These are phyloP conservation scores for Nelumbo lutea DNA, from an alignment of 164 flowering plant species.

Conservation along the genomic window DNA sequence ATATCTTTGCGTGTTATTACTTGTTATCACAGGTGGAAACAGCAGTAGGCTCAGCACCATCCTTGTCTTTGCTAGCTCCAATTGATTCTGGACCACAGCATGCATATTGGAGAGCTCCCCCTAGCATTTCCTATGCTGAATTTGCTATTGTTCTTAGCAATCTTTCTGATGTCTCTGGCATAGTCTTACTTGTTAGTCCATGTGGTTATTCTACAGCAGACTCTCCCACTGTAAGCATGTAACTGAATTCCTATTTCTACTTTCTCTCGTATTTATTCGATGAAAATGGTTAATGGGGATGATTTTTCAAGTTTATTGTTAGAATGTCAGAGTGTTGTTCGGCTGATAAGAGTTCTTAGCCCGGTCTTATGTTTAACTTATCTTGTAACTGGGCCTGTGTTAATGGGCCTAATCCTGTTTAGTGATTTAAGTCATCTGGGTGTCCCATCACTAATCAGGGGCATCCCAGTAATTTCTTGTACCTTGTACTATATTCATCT, in stretches of 20 bases:
- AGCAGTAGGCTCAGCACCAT: conserved; percentile 75
- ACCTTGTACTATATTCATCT: too few relatives aligned
- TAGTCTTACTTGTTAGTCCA: conserved; percentile 78
- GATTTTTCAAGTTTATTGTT: not conserved
- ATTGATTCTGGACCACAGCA: conserved; percentile 45
- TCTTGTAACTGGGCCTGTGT: too few relatives aligned
- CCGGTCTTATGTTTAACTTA: too few relatives aligned
- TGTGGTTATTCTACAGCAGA: conserved; percentile 87
- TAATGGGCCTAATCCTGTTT: too few relatives aligned
- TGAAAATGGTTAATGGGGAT: not conserved
- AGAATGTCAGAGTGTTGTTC: too few relatives aligned
- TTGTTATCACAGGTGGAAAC: conserved; percentile 65
- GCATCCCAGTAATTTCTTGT: too few relatives aligned
- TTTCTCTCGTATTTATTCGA: too few relatives aligned
- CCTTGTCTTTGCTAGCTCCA: conserved; percentile 77
- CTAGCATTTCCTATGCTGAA: conserved; percentile 53
- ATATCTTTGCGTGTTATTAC: conserved; percentile 4
- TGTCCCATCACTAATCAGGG: too few relatives aligned
- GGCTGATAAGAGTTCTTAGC: too few relatives aligned
- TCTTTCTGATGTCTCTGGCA: conserved; percentile 84
- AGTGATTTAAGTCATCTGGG: too few relatives aligned
- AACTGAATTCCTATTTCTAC: not conserved
- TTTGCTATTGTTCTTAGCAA: conserved; percentile 67
- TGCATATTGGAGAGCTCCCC: conserved; percentile 85
- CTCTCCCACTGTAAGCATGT: conserved; percentile 58